These are phyloP conservation scores for Solanum hybrid DNA, from an alignment of 305 asterid species.

Conservation along the genomic window DNA sequence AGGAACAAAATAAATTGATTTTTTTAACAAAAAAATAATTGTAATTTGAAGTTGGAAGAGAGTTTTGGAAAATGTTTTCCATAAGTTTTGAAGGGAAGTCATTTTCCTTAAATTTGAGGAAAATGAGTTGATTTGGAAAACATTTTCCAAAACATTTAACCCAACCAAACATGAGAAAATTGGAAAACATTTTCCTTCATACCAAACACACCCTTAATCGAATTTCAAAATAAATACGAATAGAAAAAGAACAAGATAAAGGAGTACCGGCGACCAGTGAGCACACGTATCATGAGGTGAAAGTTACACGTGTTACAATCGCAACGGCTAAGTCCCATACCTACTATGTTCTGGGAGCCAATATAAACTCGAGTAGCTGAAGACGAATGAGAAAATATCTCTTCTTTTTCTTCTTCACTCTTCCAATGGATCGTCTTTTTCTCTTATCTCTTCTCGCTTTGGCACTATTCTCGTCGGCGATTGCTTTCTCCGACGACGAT, in stretches of 20 bases:
- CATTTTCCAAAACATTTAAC: too few species aligned
- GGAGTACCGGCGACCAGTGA: not conserved
- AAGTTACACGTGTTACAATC: not conserved
- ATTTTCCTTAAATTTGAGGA: too few species aligned
- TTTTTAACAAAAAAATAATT: too few species aligned
- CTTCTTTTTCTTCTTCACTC: not conserved
- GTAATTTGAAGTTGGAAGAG: too few species aligned
- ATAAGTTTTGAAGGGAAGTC: too few species aligned
- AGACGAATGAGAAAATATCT: not conserved
- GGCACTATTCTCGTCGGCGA: not conserved
- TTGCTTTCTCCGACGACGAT: conserved; percentile 29
- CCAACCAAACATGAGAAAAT: too few species aligned
- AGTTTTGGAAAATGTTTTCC: too few species aligned
- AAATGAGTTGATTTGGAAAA: too few species aligned
- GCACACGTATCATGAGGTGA: not conserved
- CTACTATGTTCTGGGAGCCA: not conserved
- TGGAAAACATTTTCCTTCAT: too few species aligned
- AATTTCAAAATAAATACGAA: not conserved
- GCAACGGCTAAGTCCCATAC: not conserved
- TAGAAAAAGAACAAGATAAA: rapidly evolving
- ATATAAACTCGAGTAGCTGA: not conserved
- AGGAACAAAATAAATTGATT: too few species aligned
- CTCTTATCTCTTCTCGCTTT: conserved; percentile 27
- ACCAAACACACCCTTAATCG: too few species aligned
- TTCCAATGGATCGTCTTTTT: conserved; percentile 35